Conservation (phyloP, 139 green algal species). For the Chlamydomonas sp. region DNA sequence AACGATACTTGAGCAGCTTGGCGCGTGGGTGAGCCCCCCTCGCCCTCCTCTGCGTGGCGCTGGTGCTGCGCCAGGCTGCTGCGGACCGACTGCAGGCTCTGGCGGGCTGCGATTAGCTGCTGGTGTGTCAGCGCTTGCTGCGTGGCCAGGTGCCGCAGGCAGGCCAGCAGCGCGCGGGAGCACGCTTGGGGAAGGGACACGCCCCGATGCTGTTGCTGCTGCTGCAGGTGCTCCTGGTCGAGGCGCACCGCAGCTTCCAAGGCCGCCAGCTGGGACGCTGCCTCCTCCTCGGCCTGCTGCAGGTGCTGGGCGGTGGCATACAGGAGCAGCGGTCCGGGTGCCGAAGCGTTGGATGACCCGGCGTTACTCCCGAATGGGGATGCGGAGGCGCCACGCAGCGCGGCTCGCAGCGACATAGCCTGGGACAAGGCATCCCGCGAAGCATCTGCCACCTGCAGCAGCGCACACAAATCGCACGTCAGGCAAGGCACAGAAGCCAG, state of each 20-base stretch:
- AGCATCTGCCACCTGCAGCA: constrained; percentile 3
- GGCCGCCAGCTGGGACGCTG: background rate
- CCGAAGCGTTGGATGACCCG: too few relatives aligned
- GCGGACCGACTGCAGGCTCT: background rate
- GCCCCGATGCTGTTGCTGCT: background rate
- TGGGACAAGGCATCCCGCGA: background rate
- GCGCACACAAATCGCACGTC: too few relatives aligned
- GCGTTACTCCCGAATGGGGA: too few relatives aligned
- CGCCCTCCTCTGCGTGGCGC: too few relatives aligned
- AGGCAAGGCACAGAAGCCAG: too few relatives aligned
- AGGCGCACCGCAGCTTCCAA: background rate
- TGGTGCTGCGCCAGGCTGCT: too few relatives aligned
- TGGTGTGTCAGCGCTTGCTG: constrained; percentile 16
- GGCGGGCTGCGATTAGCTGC: background rate
- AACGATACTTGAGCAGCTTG: too few relatives aligned
- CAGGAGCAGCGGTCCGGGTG: background rate
- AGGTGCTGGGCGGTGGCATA: background rate
- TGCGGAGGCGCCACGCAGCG: background rate
- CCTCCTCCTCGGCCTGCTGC: background rate
- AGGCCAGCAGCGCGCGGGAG: background rate
- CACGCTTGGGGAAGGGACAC: background rate
- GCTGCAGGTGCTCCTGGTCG: background rate
- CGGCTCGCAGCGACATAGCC: background rate
- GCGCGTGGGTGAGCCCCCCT: too few relatives aligned
- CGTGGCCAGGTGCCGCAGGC: background rate